Evolutionary conservation across 179 eudicot species (phyloP), one percentile per base, ranked within the genome.

Genomic region (Heliamphora pulchella): DNA sequence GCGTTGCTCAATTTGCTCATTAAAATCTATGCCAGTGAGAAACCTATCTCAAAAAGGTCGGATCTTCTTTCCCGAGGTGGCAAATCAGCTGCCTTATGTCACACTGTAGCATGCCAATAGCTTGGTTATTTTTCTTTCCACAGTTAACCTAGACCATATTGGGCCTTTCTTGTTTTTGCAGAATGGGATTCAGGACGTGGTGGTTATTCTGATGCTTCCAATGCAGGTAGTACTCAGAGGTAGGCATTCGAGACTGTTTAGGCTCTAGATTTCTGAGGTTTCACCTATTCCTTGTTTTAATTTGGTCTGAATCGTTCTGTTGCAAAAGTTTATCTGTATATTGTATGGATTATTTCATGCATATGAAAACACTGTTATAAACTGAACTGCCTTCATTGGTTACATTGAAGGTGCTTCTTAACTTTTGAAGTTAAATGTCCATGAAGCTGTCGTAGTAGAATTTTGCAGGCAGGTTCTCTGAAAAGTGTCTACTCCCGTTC

Each of bases 151-250:
- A 11, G 46, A 72, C 61, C 63, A 39, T 74, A 57, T 55, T 14
- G 22, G 20, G 57, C 57, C 9, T 69, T 39, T 10, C 47, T 64
- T 76, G 65, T 17, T 72, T 69, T 71, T 85, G 75, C 87, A 93
- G 98, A 92, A 76, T 95, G 98, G 98, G 97, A 91, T 61, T 81
- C 93, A 41, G 92, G 90, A 48, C 97, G 91, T 75, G 96, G 93
- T 83, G 91, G 88, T 82, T 91, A 85, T 74, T 83, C 85, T 20
- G 95, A 93, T 87, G 84, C 89, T 80, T 81, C 88, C 65, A 85
- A 80, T 77, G 74, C 88, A 1, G 94, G 91, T 74, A 89, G 80
- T 74, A 80, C 82, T 46, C 94, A 83, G 75, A 91, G 98, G 98
- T 94, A 58, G 83, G 77, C 74, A 61, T 88, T 74, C 72, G 39